Conservation (phyloP, 805 yeast genomes). For the Jamesozyma gamospora region DNA sequence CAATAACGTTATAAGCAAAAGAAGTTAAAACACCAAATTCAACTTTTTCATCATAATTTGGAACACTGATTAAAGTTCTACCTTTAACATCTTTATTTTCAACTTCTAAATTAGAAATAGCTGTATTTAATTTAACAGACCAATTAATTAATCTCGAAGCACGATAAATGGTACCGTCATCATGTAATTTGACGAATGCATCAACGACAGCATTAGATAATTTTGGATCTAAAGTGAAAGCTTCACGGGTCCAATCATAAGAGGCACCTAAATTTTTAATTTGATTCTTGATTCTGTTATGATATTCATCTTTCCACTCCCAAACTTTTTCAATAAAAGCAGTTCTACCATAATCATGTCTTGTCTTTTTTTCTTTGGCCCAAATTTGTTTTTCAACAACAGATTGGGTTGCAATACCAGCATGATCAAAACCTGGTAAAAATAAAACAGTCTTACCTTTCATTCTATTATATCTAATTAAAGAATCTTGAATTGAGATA, state of each 20-base stretch:
- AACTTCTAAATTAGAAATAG: slow-evolving; percentile 91
- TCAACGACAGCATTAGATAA: slow-evolving; percentile 74
- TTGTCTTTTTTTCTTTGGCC: slow-evolving; percentile 77
- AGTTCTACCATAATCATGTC: slow-evolving; percentile 94
- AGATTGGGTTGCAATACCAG: slow-evolving; percentile 97
- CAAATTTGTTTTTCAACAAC: slow-evolving; percentile 94
- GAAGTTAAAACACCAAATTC: slow-evolving; percentile 98
- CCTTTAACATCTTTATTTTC: slow-evolving; percentile 85
- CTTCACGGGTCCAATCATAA: slow-evolving; percentile 92
- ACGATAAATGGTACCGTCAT: slow-evolving; percentile 91
- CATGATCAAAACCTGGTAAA: slow-evolving; percentile 96
- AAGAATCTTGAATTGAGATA: slow-evolving; percentile 85
- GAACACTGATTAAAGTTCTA: slow-evolving; percentile 70
- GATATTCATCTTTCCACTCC: slow-evolving; percentile 98
- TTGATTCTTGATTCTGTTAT: slow-evolving; percentile 73
- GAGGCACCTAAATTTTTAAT: slow-evolving; percentile 88
- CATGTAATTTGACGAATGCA: slow-evolving; percentile 84
- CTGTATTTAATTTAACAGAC: slow-evolving; percentile 91
- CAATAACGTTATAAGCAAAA: slow-evolving; percentile 82
- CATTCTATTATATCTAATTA: slow-evolving; percentile 93
- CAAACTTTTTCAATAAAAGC: slow-evolving; percentile 79
- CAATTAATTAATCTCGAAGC: slow-evolving; percentile 90
- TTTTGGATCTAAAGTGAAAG: slow-evolving; percentile 79
- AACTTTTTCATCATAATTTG: slow-evolving; percentile 80
- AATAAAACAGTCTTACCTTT: slow-evolving; percentile 88